Evolutionary conservation across 2,329 filamentous ascomycete genomes (phyloP).

Genomic region (Epicoccum sorghinum): DNA sequence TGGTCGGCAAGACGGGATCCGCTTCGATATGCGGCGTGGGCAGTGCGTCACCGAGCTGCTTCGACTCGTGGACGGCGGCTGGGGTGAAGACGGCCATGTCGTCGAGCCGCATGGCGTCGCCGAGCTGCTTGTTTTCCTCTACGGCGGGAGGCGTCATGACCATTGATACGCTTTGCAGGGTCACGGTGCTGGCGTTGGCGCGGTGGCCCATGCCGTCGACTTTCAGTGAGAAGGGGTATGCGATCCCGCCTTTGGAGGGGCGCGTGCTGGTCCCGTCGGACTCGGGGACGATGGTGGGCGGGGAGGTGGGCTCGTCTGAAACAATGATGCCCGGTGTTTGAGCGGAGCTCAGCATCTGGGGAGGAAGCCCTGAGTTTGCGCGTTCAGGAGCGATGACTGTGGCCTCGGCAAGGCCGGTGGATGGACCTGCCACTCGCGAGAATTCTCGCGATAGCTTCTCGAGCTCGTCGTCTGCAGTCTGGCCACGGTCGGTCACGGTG

Average conservation of each 20-base stretch:
- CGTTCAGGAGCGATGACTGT: conserved; percentile 38
- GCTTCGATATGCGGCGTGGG: conserved; percentile 12
- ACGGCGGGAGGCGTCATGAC: conserved; percentile 28
- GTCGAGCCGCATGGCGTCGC: not conserved
- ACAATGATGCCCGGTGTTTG: conserved; percentile 26
- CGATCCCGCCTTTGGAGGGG: conserved; percentile 71
- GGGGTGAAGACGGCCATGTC: conserved; percentile 24
- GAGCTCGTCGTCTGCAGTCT: conserved; percentile 33
- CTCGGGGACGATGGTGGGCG: conserved; percentile 51
- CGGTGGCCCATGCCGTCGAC: conserved; percentile 53
- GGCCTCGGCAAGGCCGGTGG: conserved; percentile 35
- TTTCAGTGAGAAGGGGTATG: conserved; percentile 73
- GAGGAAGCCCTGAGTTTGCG: conserved; percentile 29
- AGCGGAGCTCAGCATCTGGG: conserved; percentile 17
- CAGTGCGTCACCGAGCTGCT: conserved; percentile 11
- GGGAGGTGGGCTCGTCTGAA: conserved; percentile 32
- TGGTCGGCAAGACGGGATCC: conserved; percentile 19
- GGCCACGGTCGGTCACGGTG: conserved; percentile 42
- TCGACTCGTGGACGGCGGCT: conserved; percentile 24
- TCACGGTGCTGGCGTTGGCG: conserved; percentile 73
- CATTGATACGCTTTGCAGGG: conserved; percentile 54
- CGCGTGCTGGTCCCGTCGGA: conserved; percentile 64
- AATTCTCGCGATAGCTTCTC: conserved; percentile 5
- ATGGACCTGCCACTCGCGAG: conserved; percentile 26
- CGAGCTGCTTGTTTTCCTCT: conserved; percentile 23